phyloP scores from a whole-genome alignment of 495 filamentous ascomycete genomes.

The Trypethelium eluteriae region DNA sequence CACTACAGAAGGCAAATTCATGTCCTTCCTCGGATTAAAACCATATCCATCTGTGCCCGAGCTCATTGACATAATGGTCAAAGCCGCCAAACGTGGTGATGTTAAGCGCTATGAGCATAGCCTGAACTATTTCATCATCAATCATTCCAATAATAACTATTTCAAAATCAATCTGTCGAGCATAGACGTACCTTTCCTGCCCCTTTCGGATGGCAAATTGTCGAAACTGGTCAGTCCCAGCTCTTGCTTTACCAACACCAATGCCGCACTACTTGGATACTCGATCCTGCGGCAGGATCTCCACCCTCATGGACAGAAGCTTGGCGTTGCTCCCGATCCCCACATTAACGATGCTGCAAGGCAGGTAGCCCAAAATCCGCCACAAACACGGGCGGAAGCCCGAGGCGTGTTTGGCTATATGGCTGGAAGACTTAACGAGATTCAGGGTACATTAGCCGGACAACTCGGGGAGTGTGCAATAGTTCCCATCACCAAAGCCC shows the following conservation, averaged over 20 bases:
- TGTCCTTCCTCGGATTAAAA: constrained; percentile 61
- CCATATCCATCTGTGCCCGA: constrained; percentile 60
- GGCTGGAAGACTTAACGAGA: constrained; percentile 62
- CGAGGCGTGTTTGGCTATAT: constrained; percentile 72
- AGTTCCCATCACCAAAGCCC: constrained; percentile 22
- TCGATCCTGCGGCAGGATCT: constrained; percentile 65
- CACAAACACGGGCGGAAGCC: constrained; percentile 55
- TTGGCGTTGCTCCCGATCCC: constrained; percentile 76
- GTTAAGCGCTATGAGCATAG: constrained; percentile 40
- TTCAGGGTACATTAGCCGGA: constrained; percentile 52
- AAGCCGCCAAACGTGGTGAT: constrained; percentile 47
- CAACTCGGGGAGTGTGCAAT: constrained; percentile 45
- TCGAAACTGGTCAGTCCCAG: constrained; percentile 58
- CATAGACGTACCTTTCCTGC: constrained; percentile 60
- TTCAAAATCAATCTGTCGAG: constrained; percentile 47
- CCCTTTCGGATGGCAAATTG: constrained; percentile 54
- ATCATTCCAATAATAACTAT: constrained; percentile 72
- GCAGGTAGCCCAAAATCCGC: constrained; percentile 60
- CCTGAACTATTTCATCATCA: constrained; percentile 74
- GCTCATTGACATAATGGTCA: constrained; percentile 66
- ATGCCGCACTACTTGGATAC: constrained; percentile 69
- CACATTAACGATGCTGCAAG: constrained; percentile 66
- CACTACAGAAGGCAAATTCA: constrained; percentile 65
- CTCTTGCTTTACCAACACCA: constrained; percentile 74
- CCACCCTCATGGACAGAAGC: constrained; percentile 65